Evolutionary conservation across 352 stramenopile species (phyloP).

Genomic region (Lagenidium sp.): DNA sequence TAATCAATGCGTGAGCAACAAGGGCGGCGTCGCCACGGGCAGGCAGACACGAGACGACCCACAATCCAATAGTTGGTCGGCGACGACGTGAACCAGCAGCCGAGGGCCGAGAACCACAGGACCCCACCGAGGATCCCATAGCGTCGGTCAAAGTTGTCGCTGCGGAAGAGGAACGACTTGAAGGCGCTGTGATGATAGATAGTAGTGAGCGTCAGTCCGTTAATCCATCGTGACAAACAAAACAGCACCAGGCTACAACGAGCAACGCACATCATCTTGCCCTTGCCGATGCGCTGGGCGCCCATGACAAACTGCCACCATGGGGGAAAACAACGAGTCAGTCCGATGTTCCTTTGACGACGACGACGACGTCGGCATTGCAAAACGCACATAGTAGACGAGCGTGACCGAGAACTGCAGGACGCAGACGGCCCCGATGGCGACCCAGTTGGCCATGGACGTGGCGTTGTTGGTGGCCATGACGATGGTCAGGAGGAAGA

Average conservation of each 20-base stretch:
- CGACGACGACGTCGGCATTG: no score
- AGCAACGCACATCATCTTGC: slow-evolving; percentile 15
- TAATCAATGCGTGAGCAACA: not conserved
- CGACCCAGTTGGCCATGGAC: slow-evolving; percentile 26
- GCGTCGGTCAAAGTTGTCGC: slow-evolving; percentile 27
- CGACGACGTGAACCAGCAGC: slow-evolving; percentile 23
- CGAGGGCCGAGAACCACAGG: slow-evolving; percentile 19
- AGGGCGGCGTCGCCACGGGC: no score
- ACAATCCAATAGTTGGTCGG: slow-evolving; percentile 27
- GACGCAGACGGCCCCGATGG: slow-evolving; percentile 14
- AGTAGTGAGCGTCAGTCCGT: no score
- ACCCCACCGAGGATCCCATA: slow-evolving; percentile 16
- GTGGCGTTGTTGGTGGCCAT: slow-evolving; percentile 21
- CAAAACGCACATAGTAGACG: slow-evolving; percentile 22
- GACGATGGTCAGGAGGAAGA: slow-evolving; percentile 25
- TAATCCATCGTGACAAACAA: no score
- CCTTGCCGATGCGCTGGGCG: slow-evolving; percentile 13
- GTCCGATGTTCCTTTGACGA: no score
- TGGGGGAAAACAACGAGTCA: not conserved
- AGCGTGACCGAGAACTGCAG: slow-evolving; percentile 24
- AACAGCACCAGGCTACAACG: no score
- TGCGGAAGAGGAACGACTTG: slow-evolving; percentile 18
- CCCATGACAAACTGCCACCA: slow-evolving; percentile 13
- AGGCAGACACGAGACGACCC: slow-evolving; percentile 1
- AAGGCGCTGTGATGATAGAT: slow-evolving; percentile 8